Evolutionary conservation across 225 moss, liverwort and hornwort species (phyloP).

Genomic region (Asterella californica): DNA sequence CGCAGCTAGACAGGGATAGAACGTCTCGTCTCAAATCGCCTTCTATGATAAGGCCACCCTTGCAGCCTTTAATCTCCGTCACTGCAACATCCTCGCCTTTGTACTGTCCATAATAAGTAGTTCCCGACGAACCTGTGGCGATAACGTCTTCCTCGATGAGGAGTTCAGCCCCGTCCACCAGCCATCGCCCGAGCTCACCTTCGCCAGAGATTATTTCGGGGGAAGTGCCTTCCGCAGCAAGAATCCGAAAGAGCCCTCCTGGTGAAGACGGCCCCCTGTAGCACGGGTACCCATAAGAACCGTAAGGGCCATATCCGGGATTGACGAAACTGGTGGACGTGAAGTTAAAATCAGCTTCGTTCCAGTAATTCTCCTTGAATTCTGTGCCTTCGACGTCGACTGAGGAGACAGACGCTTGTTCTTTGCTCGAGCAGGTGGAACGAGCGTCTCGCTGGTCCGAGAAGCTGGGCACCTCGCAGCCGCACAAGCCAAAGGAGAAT

Average conservation of each 20-base stretch:
- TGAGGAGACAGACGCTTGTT: neutral
- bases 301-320: constrained; percentile 2
- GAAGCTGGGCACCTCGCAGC: constrained; percentile 39
- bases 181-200: constrained; percentile 29
- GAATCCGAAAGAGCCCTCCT: constrained; percentile 11
- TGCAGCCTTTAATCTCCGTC: constrained; percentile 23
- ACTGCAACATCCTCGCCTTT: constrained; percentile 27
- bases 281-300: constrained; percentile 5
- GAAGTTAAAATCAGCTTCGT: constrained; percentile 43
- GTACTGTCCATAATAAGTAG: constrained; percentile 7
- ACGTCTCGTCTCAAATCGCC: constrained; percentile 33
- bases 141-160: constrained; percentile 19
- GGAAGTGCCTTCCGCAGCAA: constrained; percentile 22
- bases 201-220: constrained; percentile 36
- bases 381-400: constrained; percentile 2
- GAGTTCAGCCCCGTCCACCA: constrained; percentile 23
- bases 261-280: constrained; percentile 15
- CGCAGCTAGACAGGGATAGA: constrained; percentile 18
- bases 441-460: constrained; percentile 5
- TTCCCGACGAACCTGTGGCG: constrained; percentile 3
- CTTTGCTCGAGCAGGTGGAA: constrained; percentile 6
- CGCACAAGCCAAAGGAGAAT: constrained; percentile 36
- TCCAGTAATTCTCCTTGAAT: constrained; percentile 36
- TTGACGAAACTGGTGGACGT: constrained; percentile 39
- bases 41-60: constrained; percentile 25